Conservation (phyloP, 176 grass and related monocot species). For the Rhynchospora pubera region DNA sequence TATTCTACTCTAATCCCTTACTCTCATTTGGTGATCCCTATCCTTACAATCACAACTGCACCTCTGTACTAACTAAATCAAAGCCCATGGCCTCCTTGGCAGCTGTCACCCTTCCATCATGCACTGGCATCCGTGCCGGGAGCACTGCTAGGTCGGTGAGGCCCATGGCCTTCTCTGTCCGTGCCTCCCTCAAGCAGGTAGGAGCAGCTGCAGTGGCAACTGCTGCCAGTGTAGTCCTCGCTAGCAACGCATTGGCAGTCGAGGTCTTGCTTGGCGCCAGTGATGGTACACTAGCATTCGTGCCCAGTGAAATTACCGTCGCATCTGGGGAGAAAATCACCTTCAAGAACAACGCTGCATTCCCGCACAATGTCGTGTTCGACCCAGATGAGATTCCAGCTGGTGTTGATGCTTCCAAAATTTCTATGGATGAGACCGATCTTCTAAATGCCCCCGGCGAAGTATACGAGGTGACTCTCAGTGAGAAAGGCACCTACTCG, state of each 20-base stretch:
- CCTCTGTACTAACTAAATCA: not conserved
- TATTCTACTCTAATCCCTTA: not conserved
- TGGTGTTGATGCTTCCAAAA: conserved; percentile 51
- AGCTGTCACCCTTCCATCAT: conserved; percentile 44
- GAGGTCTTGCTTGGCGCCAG: conserved; percentile 56
- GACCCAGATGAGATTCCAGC: conserved; percentile 79
- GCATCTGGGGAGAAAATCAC: conserved; percentile 66
- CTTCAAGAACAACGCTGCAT: conserved; percentile 96
- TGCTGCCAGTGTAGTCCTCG: conserved; percentile 49
- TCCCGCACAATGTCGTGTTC: conserved; percentile 91
- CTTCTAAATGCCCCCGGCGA: conserved; percentile 58
- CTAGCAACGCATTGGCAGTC: conserved; percentile 51
- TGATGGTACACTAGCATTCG: conserved; percentile 60
- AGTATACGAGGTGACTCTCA: conserved; percentile 62
- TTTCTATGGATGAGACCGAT: conserved; percentile 65
- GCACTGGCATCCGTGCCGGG: conserved; percentile 20
- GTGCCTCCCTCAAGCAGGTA: conserved; percentile 52
- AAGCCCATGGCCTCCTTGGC: conserved; percentile 55
- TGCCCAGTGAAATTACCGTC: conserved; percentile 59
- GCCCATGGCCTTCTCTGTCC: conserved; percentile 12
- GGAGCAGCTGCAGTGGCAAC: conserved; percentile 43
- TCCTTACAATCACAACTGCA: not conserved
- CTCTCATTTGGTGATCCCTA: conserved; percentile 10
- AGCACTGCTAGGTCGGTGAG: not conserved
- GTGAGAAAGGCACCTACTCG: conserved; percentile 68